phyloP scores from a whole-genome alignment of 2,329 filamentous ascomycete genomes.

The Botryotinia narcissicola region DNA sequence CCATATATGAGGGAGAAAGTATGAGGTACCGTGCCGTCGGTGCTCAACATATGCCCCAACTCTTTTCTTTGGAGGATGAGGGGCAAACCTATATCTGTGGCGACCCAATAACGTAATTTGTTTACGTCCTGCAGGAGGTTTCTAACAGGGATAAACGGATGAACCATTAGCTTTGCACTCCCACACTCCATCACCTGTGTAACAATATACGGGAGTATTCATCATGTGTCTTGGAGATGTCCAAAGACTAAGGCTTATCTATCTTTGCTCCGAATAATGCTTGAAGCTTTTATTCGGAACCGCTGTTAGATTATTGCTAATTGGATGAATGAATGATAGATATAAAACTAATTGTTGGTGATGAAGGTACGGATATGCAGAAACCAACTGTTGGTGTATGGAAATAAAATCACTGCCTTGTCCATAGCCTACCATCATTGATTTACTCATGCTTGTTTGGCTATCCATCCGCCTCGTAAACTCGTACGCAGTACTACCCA shows the following conservation, averaged over 20 bases:
- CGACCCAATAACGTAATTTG: conserved; percentile 7
- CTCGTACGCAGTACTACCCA: background rate
- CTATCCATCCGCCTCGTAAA: background rate
- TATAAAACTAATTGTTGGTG: background rate
- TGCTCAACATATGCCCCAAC: background rate
- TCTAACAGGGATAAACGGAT: background rate
- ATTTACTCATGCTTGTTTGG: background rate
- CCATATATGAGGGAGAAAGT: background rate
- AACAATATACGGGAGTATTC: background rate
- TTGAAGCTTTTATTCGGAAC: background rate
- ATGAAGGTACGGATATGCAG: background rate
- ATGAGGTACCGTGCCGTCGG: conserved; percentile 3
- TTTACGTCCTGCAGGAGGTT: conserved; percentile 10
- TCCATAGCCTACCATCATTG: background rate
- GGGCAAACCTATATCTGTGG: background rate
- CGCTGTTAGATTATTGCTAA: background rate
- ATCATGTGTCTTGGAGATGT: background rate
- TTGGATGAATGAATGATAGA: background rate
- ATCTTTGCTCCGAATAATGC: background rate
- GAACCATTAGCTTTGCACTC: conserved; percentile 3
- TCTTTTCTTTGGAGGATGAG: conserved; percentile 1
- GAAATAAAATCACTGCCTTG: background rate
- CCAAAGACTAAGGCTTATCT: background rate
- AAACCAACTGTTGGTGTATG: background rate
- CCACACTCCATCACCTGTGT: background rate